Percentiles rank a stretch among this genome's conserved stretches.
Evolutionary conservation across 2,329 filamentous ascomycete species (phyloP).

Genomic region (Dactylellina haptotyla): DNA sequence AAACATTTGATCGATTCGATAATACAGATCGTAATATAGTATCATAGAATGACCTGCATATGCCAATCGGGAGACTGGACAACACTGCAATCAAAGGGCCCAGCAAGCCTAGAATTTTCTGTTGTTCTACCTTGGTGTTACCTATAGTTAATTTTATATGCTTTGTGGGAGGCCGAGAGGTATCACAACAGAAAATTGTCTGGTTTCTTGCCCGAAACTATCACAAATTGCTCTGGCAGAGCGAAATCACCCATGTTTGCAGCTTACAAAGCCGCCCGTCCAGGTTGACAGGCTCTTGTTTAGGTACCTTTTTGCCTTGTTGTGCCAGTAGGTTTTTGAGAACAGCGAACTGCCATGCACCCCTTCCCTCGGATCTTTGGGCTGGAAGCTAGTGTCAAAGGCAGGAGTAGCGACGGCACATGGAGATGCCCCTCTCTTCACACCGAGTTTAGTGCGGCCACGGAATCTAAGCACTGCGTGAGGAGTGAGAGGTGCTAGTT

Average conservation of each 20-base stretch:
- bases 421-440: constrained; percentile 5
- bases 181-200: constrained; percentile 35
- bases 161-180: constrained; percentile 25
- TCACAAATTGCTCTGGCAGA: constrained; percentile 37
- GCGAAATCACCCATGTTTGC: constrained; percentile 7
- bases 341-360: constrained; percentile 19
- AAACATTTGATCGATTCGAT: background rate
- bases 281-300: constrained; percentile 4
- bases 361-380: constrained; percentile 40
- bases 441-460: constrained; percentile 12
- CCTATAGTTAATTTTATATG: constrained; percentile 20
- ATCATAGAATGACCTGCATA: constrained; percentile 38
- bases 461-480: background rate
- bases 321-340: background rate
- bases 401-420: constrained; percentile 36
- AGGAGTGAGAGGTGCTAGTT: background rate
- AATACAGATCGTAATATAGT: background rate
- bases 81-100: background rate
- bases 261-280: background rate
- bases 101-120: constrained; percentile 36
- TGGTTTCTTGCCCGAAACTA: constrained; percentile 13
- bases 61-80: constrained; percentile 6
- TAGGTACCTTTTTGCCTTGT: constrained; percentile 4
- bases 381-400: constrained; percentile 30
- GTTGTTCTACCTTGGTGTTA: constrained; percentile 35